Evolutionary conservation across 2,329 filamentous ascomycete species (phyloP).

Genomic region (Aspergillus japonicus): DNA sequence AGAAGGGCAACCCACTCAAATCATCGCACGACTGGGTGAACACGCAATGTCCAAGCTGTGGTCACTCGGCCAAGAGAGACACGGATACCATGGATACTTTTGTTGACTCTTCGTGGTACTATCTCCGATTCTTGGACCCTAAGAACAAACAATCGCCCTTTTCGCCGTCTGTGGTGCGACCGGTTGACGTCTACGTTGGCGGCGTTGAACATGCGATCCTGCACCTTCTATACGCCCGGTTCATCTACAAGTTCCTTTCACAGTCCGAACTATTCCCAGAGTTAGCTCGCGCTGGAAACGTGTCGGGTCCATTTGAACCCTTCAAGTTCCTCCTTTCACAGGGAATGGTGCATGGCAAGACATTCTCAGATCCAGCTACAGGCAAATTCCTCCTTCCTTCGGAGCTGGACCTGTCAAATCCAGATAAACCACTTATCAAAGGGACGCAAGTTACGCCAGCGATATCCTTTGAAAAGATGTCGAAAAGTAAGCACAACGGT

Average conservation of each 20-base stretch:
- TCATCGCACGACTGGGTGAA: conserved; percentile 71
- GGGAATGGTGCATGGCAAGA: conserved; percentile 90
- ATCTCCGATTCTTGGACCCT: conserved; percentile 73
- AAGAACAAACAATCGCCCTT: conserved; percentile 63
- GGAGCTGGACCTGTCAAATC: conserved; percentile 66
- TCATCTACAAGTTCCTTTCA: conserved; percentile 84
- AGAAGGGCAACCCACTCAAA: conserved; percentile 74
- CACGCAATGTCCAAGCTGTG: conserved; percentile 70
- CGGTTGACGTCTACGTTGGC: conserved; percentile 85
- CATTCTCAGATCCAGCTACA: conserved; percentile 70
- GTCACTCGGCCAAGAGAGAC: conserved; percentile 69
- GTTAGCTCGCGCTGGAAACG: conserved; percentile 35
- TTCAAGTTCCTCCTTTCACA: conserved; percentile 82
- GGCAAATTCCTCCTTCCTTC: conserved; percentile 74
- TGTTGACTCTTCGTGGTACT: conserved; percentile 95
- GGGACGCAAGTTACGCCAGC: conserved; percentile 59
- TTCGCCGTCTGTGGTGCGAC: conserved; percentile 58
- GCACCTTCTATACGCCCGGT: conserved; percentile 83
- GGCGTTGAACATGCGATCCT: conserved; percentile 89
- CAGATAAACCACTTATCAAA: conserved; percentile 59
- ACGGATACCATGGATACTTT: conserved; percentile 97
- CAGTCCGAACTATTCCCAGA: conserved; percentile 43
- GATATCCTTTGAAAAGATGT: conserved; percentile 85
- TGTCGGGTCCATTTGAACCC: conserved; percentile 60
- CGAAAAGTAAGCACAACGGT: conserved; percentile 90